Conservation (phyloP, 768 basidiomycete species). For the Naganishia onofrii region DNA sequence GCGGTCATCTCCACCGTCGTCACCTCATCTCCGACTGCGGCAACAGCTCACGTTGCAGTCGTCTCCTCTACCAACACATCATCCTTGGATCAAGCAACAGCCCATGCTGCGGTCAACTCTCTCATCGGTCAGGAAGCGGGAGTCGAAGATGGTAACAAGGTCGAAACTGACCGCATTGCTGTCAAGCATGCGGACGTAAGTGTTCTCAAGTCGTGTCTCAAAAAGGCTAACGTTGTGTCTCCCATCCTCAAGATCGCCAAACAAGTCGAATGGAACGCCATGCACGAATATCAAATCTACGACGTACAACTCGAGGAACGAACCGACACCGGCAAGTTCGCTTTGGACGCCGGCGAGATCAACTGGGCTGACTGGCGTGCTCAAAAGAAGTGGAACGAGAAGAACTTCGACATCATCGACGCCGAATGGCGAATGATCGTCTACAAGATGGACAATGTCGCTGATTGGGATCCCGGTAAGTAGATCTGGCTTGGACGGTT, state of each 20-base stretch:
- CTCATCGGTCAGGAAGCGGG: too few species aligned
- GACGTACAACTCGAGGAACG: neutral
- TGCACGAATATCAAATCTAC: neutral
- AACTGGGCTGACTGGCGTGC: neutral
- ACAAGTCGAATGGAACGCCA: neutral
- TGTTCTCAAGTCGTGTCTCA: neutral
- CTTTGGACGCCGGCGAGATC: neutral
- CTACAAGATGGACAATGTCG: too few species aligned
- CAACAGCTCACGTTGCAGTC: too few species aligned
- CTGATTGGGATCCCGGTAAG: too few species aligned
- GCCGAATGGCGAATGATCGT: too few species aligned
- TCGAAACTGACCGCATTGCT: too few species aligned
- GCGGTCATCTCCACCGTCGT: too few species aligned
- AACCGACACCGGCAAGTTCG: neutral
- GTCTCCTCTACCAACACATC: too few species aligned
- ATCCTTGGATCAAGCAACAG: neutral
- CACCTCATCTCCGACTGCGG: too few species aligned
- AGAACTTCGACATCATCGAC: neutral
- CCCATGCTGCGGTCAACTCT: too few species aligned
- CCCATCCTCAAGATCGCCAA: neutral
- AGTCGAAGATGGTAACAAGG: neutral
- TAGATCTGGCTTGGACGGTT: too few species aligned
- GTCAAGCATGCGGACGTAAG: neutral
- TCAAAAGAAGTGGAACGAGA: neutral
- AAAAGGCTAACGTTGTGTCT: neutral